Percentiles rank a stretch among this genome's conserved stretches.
phyloP scores from a whole-genome alignment of 352 stramenopile genomes.

The Bremia lactucae region DNA sequence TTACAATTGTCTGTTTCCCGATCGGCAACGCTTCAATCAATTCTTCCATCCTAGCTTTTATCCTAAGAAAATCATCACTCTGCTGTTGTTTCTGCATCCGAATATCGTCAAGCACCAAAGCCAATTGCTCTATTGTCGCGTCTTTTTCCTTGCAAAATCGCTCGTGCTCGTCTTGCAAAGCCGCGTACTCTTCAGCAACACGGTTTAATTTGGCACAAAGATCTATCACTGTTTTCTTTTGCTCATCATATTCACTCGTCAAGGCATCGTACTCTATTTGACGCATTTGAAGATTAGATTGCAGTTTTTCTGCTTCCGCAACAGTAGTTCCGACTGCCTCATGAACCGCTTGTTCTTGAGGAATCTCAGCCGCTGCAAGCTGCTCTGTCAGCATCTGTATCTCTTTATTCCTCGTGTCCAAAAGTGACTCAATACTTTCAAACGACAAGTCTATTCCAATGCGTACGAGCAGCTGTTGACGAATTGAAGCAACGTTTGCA shows the following conservation, averaged over 20 bases:
- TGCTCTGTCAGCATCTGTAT: constrained; percentile 30
- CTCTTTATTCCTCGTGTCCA: constrained; percentile 41
- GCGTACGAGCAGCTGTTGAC: constrained; percentile 27
- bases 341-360: constrained; percentile 11
- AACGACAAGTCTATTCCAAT: constrained; percentile 31
- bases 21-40: constrained; percentile 7
- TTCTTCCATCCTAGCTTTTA: constrained; percentile 12
- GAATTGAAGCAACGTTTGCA: constrained; percentile 23
- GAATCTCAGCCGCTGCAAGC: constrained; percentile 9
- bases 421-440: constrained; percentile 32
- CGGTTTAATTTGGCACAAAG: constrained; percentile 15
- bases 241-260: constrained; percentile 1
- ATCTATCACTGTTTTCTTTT: constrained; percentile 12
- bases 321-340: constrained; percentile 14
- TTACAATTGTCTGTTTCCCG: neutral
- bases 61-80: constrained; percentile 6
- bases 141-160: constrained; percentile 4
- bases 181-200: constrained; percentile 14
- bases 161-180: constrained; percentile 10
- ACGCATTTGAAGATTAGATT: constrained; percentile 14
- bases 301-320: constrained; percentile 11
- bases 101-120: constrained; percentile 2
- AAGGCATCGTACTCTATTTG: constrained; percentile 7
- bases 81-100: constrained; percentile 8
- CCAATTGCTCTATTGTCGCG: constrained; percentile 3